These are phyloP conservation scores for Phytophthora pini DNA, from an alignment of 352 stramenopile genomes.

Conservation along the genomic window DNA sequence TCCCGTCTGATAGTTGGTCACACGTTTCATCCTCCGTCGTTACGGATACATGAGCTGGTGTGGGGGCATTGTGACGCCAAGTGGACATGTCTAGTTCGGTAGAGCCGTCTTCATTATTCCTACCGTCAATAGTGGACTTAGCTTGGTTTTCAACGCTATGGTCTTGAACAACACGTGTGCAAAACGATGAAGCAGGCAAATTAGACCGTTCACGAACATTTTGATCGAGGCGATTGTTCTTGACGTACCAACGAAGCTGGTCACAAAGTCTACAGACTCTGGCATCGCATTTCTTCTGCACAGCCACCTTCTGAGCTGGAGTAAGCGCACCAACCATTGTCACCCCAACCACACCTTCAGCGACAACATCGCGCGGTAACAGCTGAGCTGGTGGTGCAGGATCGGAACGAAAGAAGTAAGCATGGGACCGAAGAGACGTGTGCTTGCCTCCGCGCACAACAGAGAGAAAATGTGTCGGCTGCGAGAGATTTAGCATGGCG, in stretches of 20 bases:
- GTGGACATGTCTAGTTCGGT: too few species aligned
- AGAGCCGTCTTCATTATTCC: too few species aligned
- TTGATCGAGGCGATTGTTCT: background rate
- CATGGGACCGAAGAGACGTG: conserved; percentile 3
- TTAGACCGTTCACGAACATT: background rate
- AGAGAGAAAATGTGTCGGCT: conserved; percentile 12
- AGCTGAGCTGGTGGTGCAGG: background rate
- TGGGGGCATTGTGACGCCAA: too few species aligned
- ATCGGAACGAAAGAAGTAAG: conserved; percentile 10
- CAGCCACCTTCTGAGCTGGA: background rate
- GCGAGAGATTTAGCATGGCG: conserved; percentile 13
- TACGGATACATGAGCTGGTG: background rate
- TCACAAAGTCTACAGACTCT: background rate
- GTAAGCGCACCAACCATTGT: conserved; percentile 3
- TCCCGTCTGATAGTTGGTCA: conserved; percentile 1
- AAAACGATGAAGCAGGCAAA: too few species aligned
- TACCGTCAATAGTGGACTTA: too few species aligned
- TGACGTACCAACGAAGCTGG: conserved; percentile 1
- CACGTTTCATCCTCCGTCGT: conserved; percentile 5
- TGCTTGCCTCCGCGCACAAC: conserved; percentile 12
- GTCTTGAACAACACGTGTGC: too few species aligned
- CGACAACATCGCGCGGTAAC: conserved; percentile 6
- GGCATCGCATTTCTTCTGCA: conserved; percentile 1
- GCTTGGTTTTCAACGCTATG: too few species aligned
- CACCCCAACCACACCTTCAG: background rate